Evolutionary conservation across 345 rosid species (phyloP), one percentile per base, ranked within the genome.

Genomic region (Luvunga scandens): DNA sequence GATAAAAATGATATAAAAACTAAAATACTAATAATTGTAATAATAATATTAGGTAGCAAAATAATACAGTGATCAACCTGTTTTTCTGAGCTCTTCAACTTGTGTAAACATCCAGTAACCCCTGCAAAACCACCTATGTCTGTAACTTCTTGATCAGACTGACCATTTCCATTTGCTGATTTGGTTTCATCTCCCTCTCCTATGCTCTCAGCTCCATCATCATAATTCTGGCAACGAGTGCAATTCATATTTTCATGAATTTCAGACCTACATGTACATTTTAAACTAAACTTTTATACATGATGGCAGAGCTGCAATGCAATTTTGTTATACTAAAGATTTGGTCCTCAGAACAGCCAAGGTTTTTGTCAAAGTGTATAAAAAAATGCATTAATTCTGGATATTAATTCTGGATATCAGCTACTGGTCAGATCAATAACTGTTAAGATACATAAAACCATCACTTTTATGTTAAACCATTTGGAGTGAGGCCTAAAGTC

Each of bases 51-150:
- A 16, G 34, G 42, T 42, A n/a, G 56, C 69, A 1, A 16, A 57
- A 68, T 62, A 57, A 14, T 48, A 27, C 62, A 22, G 60, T 19
- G 65, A 66, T 75, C 77, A 66, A 91, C 99, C 94, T 96, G 99
- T 84, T 84, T 92, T 81, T 94, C 97, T 66, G 98, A 91, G 82
- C 82, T 78, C 91, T 89, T 94, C 81, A 94, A 74, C 81, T 83
- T 86, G 76, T 86, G 75, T 71, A 90, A 74, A 84, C 97, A 91
- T 60, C 89, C 97, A 77, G 99, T 81, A 69, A 89, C 81, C 78
- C 82, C 89, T 18, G 97, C 98, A 88, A 96, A 96, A 78, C 97
- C 94, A 75, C 98, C 98, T 59, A 90, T 87, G 82, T 93, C 98
- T 61, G 33, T 19, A 71, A 57, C 75, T 69, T 86, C 91, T 81